A percentile compares a stretch with the other conserved stretches of the same genome.
phyloP scores from a whole-genome alignment of 768 basidiomycete species.

The Trametes villosa region DNA sequence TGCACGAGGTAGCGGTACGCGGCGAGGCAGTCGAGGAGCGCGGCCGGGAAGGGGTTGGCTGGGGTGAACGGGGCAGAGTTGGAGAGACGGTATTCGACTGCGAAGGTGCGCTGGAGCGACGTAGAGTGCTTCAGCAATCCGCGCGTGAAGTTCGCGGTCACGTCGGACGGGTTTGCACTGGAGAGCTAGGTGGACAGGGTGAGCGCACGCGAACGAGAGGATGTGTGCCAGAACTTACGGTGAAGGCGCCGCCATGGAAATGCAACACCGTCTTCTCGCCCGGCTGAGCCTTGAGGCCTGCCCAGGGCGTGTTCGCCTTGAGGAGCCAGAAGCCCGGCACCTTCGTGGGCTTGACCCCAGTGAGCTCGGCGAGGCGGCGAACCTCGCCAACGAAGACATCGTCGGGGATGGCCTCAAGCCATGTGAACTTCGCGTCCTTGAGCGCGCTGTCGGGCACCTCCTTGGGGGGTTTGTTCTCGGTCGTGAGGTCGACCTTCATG shows the following conservation, averaged over 20 bases:
- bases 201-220: not conserved
- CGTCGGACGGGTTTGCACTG: not conserved
- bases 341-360: constrained; percentile 3
- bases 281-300: constrained; percentile 21
- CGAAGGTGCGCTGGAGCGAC: constrained; percentile 33
- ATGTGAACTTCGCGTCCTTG: constrained; percentile 20
- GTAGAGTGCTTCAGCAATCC: constrained; percentile 2
- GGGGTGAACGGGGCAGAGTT: constrained; percentile 28
- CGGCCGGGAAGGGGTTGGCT: constrained; percentile 53
- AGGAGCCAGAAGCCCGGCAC: constrained; percentile 28
- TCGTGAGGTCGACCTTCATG: not conserved
- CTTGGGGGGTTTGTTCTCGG: not conserved
- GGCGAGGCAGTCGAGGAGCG: constrained; percentile 54
- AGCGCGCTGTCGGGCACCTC: constrained; percentile 7
- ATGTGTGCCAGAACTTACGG: not conserved
- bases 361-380: constrained; percentile 6
- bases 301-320: constrained; percentile 13
- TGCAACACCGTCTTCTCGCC: constrained; percentile 31
- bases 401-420: constrained; percentile 17
- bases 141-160: constrained; percentile 1
- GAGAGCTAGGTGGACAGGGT: not conserved
- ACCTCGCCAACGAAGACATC: constrained; percentile 13
- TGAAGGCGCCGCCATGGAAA: constrained; percentile 27
- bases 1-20: constrained; percentile 56
- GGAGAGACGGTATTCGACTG: constrained; percentile 53